These are phyloP conservation scores for Moniliella sp. DNA, from an alignment of 1,284 basidiomycete genomes.

Conservation along the genomic window DNA sequence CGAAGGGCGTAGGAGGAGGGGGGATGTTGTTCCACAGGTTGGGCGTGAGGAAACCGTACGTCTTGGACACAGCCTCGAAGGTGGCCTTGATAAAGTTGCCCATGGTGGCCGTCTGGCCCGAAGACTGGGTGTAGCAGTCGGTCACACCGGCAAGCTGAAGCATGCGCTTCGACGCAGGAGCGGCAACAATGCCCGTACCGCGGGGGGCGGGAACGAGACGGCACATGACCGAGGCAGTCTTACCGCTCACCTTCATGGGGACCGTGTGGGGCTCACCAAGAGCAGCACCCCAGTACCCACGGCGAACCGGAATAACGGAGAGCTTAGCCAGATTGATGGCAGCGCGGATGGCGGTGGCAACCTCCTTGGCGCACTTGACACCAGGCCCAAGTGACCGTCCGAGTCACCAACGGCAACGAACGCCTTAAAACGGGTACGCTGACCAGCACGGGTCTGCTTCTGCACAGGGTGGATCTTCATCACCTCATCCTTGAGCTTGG, in stretches of 20 bases:
- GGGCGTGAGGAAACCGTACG: conserved; percentile 87
- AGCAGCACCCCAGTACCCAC: conserved; percentile 82
- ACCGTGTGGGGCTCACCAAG: conserved; percentile 91
- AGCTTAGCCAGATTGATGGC: conserved; percentile 93
- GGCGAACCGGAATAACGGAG: conserved; percentile 78
- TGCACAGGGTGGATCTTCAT: conserved; percentile 99
- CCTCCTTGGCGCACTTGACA: conserved; percentile 96
- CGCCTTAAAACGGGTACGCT: conserved; percentile 98
- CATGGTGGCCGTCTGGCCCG: conserved; percentile 60
- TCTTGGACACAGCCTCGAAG: conserved; percentile 88
- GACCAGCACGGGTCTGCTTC: conserved; percentile 98
- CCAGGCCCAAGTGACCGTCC: conserved; percentile 98
- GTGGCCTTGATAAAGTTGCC: conserved; percentile 43
- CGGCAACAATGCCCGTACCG: conserved; percentile 97
- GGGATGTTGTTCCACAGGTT: conserved; percentile 52
- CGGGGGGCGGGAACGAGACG: conserved; percentile 89
- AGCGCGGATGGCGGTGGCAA: conserved; percentile 94
- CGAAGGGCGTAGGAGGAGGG: too few relatives aligned
- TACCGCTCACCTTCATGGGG: conserved; percentile 90
- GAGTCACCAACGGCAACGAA: conserved; percentile 93
- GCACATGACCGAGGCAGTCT: conserved; percentile 97
- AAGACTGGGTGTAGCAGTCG: conserved; percentile 79
- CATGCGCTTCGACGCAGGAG: conserved; percentile 85
- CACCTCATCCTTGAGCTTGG: conserved; percentile 51
- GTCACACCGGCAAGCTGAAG: conserved; percentile 90